phyloP scores from a whole-genome alignment of 2,329 filamentous ascomycete genomes.

The Penicillium sp. region DNA sequence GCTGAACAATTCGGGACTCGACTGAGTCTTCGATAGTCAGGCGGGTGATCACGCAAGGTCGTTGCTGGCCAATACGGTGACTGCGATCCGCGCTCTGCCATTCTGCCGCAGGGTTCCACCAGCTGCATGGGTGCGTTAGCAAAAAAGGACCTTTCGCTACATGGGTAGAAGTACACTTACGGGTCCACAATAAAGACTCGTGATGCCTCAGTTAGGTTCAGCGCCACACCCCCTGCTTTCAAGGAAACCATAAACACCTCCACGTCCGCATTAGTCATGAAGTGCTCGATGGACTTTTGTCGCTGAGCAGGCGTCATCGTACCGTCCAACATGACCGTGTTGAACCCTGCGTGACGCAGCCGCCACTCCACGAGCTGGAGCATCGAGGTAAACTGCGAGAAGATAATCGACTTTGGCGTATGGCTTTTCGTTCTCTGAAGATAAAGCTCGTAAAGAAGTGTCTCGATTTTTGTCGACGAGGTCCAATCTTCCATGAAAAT shows the following conservation, averaged over 20 bases:
- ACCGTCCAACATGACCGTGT: conserved; percentile 95
- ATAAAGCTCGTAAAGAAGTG: conserved; percentile 90
- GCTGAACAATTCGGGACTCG: conserved; percentile 87
- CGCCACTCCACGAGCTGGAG: conserved; percentile 96
- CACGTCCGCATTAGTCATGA: conserved; percentile 91
- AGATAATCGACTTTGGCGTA: conserved; percentile 94
- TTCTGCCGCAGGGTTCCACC: conserved; percentile 99
- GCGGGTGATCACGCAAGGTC: conserved; percentile 89
- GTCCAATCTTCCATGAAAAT: conserved; percentile 99
- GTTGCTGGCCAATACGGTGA: conserved; percentile 91
- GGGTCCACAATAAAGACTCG: conserved; percentile 95
- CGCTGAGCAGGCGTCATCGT: conserved; percentile 94
- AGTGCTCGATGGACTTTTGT: conserved; percentile 89
- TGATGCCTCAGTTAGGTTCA: conserved; percentile 93
- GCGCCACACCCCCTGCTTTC: conserved; percentile 90
- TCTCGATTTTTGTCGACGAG: conserved; percentile 95
- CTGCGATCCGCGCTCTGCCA: conserved; percentile 95
- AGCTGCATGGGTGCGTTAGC: conserved; percentile 51
- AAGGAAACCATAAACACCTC: conserved; percentile 95
- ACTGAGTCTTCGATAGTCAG: conserved; percentile 96
- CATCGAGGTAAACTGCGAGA: conserved; percentile 97
- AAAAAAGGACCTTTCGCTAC: conserved; percentile 3
- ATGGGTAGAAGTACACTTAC: conserved; percentile 51
- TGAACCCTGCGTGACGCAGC: conserved; percentile 91
- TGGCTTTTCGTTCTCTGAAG: conserved; percentile 86